These are phyloP conservation scores for Dactylonectria macrodidyma DNA, from an alignment of 2,329 filamentous ascomycete genomes.

Conservation along the genomic window DNA sequence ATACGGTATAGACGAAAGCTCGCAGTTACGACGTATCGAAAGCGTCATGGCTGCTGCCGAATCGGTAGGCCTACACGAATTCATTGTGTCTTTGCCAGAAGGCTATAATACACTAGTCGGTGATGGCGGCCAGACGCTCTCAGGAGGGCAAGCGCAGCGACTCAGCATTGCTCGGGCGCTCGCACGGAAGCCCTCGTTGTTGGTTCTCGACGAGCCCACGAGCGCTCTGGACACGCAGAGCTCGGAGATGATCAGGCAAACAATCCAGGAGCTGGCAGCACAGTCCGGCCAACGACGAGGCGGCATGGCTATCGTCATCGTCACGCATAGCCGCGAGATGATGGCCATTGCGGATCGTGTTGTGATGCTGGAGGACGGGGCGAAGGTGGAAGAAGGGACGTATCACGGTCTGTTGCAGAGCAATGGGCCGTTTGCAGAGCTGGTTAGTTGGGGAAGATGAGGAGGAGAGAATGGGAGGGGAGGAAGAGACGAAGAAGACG, in stretches of 20 bases:
- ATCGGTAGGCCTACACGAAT: constrained; percentile 80
- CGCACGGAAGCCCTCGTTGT: constrained; percentile 76
- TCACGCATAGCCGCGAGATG: constrained; percentile 89
- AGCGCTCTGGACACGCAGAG: constrained; percentile 82
- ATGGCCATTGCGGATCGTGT: constrained; percentile 85
- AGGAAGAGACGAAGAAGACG: background rate
- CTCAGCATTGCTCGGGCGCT: constrained; percentile 87
- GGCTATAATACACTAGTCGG: constrained; percentile 78
- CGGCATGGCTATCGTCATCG: constrained; percentile 80
- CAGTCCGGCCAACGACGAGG: constrained; percentile 36
- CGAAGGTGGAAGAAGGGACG: constrained; percentile 76
- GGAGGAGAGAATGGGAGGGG: constrained; percentile 11
- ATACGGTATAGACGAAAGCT: constrained; percentile 78
- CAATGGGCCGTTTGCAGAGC: constrained; percentile 63
- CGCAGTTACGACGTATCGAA: constrained; percentile 60
- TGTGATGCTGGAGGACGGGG: constrained; percentile 78
- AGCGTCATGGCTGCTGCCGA: constrained; percentile 68
- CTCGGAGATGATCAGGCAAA: constrained; percentile 74
- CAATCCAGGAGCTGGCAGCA: constrained; percentile 69
- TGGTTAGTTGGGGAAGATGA: constrained; percentile 56
- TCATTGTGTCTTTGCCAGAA: constrained; percentile 78
- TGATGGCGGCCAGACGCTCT: constrained; percentile 81
- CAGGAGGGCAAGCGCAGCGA: constrained; percentile 87
- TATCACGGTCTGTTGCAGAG: constrained; percentile 72
- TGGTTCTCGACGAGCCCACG: constrained; percentile 91